These are phyloP conservation scores for Plasmodium cynomolgi DNA, from an alignment of 169 alveolate species.

Conservation along the genomic window DNA sequence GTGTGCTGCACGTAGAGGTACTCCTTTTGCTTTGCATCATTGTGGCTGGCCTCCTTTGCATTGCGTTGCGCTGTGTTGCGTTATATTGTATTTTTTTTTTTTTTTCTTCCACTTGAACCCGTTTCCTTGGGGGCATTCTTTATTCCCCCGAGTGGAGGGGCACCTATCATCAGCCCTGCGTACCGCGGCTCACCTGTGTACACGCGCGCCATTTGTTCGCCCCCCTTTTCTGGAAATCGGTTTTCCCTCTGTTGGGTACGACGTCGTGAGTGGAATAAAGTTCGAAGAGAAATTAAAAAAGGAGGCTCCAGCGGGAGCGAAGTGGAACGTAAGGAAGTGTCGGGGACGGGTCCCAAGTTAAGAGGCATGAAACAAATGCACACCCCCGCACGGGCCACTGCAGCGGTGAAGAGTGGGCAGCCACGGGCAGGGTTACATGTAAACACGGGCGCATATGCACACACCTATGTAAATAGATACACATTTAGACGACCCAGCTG, in stretches of 20 bases:
- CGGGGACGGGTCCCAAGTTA: not conserved
- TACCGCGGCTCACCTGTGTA: not conserved
- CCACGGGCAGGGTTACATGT: not conserved
- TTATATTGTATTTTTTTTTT: not conserved
- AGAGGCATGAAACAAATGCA: not conserved
- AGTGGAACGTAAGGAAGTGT: not conserved
- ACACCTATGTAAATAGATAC: not conserved
- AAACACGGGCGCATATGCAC: not conserved
- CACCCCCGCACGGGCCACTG: not conserved
- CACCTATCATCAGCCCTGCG: not conserved
- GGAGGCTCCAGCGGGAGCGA: not conserved
- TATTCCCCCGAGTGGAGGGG: not conserved
- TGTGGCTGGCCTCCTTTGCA: not conserved
- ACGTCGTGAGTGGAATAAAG: not conserved
- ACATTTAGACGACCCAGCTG: not conserved
- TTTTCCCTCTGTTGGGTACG: not conserved
- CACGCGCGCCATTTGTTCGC: not conserved
- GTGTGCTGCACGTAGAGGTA: not conserved
- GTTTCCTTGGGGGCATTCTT: not conserved
- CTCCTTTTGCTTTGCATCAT: not conserved
- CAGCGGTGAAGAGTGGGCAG: not conserved
- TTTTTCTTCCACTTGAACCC: not conserved
- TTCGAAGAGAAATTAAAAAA: not conserved
- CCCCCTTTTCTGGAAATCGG: not conserved
- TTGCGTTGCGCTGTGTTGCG: not conserved